A percentile compares a stretch with the other conserved stretches of the same genome.
Evolutionary conservation across 768 basidiomycete species (phyloP).

Genomic region (Hygrocybe punicea): DNA sequence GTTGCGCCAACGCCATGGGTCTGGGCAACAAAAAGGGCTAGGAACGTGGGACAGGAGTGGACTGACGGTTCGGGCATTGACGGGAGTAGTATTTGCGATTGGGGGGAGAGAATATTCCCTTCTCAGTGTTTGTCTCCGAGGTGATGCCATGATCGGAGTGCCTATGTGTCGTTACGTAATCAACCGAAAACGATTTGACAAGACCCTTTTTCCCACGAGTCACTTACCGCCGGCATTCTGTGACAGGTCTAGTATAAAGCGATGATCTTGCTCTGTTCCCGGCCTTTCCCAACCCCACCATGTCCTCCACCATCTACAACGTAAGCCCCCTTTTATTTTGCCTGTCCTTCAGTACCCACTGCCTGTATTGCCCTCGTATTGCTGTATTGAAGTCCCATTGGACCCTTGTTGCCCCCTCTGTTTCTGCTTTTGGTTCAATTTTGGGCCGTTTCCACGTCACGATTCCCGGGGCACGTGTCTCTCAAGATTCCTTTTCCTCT

Average conservation of each 20-base stretch:
- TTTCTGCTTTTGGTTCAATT: not conserved
- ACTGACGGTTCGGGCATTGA: too few species aligned
- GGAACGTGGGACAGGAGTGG: too few species aligned
- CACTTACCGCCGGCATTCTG: conserved; percentile 5
- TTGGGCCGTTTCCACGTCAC: not conserved
- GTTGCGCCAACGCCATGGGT: too few species aligned
- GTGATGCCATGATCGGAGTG: too few species aligned
- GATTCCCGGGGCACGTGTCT: not conserved
- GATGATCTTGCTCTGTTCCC: conserved; percentile 2
- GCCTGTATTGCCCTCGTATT: too few species aligned
- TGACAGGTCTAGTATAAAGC: conserved; percentile 1
- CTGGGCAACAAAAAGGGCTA: too few species aligned
- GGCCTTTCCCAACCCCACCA: conserved; percentile 10
- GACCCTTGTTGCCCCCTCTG: not conserved
- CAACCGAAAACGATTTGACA: not conserved
- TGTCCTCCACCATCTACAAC: conserved; percentile 31
- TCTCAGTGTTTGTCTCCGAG: too few species aligned
- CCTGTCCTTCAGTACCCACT: not conserved
- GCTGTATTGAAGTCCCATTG: too few species aligned
- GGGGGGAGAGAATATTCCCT: too few species aligned
- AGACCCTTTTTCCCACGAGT: not conserved
- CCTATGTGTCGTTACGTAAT: not conserved
- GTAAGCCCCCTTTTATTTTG: conserved; percentile 15
- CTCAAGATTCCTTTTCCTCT: not conserved
- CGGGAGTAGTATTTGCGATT: too few species aligned